These are phyloP conservation scores for Aspergillaceae sp. DNA, from an alignment of 2,329 filamentous ascomycete genomes.

Conservation along the genomic window DNA sequence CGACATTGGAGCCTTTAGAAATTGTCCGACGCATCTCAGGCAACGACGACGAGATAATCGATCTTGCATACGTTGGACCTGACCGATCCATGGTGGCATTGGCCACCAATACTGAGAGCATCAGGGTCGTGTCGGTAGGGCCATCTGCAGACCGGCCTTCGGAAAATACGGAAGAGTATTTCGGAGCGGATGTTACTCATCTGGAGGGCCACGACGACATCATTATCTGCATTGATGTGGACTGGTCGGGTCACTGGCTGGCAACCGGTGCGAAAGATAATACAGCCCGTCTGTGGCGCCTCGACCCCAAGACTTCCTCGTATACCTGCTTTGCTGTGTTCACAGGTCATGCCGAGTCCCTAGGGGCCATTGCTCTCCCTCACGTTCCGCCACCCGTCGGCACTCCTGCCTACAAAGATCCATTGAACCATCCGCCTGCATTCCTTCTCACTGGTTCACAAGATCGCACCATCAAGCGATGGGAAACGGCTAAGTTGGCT, in stretches of 20 bases:
- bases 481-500: constrained; percentile 64
- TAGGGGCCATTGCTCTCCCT: constrained; percentile 81
- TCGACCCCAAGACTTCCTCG: constrained; percentile 66
- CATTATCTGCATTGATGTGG: constrained; percentile 84
- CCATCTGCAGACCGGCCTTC: constrained; percentile 22
- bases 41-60: constrained; percentile 96
- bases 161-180: constrained; percentile 49
- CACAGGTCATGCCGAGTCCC: constrained; percentile 85
- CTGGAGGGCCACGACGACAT: constrained; percentile 91
- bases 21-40: constrained; percentile 76
- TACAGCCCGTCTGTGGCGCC: constrained; percentile 78
- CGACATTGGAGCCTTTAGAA: constrained; percentile 50
- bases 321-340: constrained; percentile 76
- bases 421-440: constrained; percentile 68
- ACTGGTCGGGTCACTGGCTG: constrained; percentile 96
- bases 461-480: constrained; percentile 90
- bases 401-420: constrained; percentile 62
- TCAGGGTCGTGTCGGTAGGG: constrained; percentile 70
- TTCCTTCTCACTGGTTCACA: constrained; percentile 90
- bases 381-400: constrained; percentile 57
- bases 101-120: constrained; percentile 89
- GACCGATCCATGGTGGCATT: constrained; percentile 76
- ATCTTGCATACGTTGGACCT: constrained; percentile 74
- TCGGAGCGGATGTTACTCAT: constrained; percentile 79
- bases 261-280: constrained; percentile 97